These are phyloP conservation scores for Prunus davidiana DNA, from an alignment of 306 rosid species.

Conservation along the genomic window DNA sequence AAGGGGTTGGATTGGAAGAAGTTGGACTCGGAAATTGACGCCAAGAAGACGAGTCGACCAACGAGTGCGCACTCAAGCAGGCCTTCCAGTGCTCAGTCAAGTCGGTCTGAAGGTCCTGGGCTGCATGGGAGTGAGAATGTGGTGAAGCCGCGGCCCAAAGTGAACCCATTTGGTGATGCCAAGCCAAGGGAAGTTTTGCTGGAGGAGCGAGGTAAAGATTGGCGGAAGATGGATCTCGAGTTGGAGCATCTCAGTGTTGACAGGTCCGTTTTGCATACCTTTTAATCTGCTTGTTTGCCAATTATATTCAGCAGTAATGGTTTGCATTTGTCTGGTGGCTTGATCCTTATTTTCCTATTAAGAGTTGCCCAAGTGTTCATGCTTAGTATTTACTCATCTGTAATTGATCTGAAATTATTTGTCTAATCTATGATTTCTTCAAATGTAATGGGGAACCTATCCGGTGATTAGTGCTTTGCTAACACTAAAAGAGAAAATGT, in stretches of 20 bases:
- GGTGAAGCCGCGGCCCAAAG: slow-evolving; percentile 62
- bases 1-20: slow-evolving; percentile 96
- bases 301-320: not conserved
- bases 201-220: slow-evolving; percentile 79
- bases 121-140: slow-evolving; percentile 52
- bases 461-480: not conserved
- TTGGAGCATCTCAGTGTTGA: slow-evolving; percentile 76
- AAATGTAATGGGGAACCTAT: not conserved
- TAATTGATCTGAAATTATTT: not conserved
- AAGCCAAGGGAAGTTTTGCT: slow-evolving; percentile 93
- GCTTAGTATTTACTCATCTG: not conserved
- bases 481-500: not conserved
- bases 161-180: slow-evolving; percentile 96
- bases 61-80: slow-evolving; percentile 85
- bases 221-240: slow-evolving; percentile 89
- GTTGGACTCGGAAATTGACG: slow-evolving; percentile 72
- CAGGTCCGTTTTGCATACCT: slow-evolving; percentile 50
- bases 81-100: slow-evolving; percentile 92
- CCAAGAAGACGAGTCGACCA: slow-evolving; percentile 80
- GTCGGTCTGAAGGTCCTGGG: slow-evolving; percentile 71
- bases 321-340: not conserved
- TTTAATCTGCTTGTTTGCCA: not conserved
- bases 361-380: not conserved
- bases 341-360: not conserved
- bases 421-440: not conserved